These are phyloP conservation scores for Pichia cephalocereana DNA, from an alignment of 805 yeast genomes.

Conservation along the genomic window DNA sequence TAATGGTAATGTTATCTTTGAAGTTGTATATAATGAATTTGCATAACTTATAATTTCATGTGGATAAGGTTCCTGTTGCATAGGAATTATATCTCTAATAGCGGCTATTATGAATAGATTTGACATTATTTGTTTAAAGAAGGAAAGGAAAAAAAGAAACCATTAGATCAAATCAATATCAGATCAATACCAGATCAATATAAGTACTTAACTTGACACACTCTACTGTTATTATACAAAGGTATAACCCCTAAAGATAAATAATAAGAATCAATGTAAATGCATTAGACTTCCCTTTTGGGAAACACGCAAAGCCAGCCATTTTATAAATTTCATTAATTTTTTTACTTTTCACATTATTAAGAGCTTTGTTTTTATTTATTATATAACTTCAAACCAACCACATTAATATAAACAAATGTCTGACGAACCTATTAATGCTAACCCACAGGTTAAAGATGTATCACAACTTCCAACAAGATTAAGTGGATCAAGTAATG, in stretches of 20 bases:
- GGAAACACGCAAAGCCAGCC: slow-evolving; percentile 6
- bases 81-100: slow-evolving; percentile 42
- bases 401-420: not conserved
- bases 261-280: too few relatives aligned
- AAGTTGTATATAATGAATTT: slow-evolving; percentile 40
- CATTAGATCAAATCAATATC: too few relatives aligned
- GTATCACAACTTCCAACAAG: slow-evolving; percentile 71
- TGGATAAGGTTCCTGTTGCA: slow-evolving; percentile 36
- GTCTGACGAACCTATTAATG: slow-evolving; percentile 63
- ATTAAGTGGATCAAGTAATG: not conserved
- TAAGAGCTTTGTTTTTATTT: not conserved
- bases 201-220: too few relatives aligned
- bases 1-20: slow-evolving; percentile 39
- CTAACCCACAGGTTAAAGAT: slow-evolving; percentile 82
- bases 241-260: too few relatives aligned
- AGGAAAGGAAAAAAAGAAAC: not conserved
- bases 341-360: not conserved
- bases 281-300: not conserved
- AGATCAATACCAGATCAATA: too few relatives aligned
- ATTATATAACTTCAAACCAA: not conserved
- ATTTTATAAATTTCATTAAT: not conserved
- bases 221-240: too few relatives aligned
- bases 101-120: slow-evolving; percentile 26
- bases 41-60: slow-evolving; percentile 31
- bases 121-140: slow-evolving; percentile 17